Base-by-base conservation (phyloP, 352 stramenopile genomes). In the Aphanomyces cochlioides region DNA sequence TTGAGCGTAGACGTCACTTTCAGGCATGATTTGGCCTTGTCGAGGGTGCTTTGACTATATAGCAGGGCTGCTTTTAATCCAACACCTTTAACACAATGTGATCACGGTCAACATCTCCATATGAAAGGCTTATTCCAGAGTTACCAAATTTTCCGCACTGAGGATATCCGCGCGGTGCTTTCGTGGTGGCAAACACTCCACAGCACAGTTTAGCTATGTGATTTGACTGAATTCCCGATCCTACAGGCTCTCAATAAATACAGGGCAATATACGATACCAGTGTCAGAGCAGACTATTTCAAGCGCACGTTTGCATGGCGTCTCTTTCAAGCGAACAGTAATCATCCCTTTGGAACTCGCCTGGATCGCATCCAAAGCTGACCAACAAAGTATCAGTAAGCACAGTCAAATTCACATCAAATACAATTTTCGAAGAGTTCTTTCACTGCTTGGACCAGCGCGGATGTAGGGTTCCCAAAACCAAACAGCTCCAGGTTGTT, bases 381-480 rank as follows among this genome's bases (percentile, higher is more conserved):
- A 34, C 21, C 4, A 37, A 36, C 10, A 13, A 10, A 28, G 21
- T 40, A 34, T n/a, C 7, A 65, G 38, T n/a, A 43, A 19, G 17
- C 5, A 60, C 56, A 48, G 7, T 17, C 8, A 8, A 19, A 53
- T 19, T 53, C 36, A 19, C 50, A 58, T 28, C n/a, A 17, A 68
- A 34, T 56, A 91, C 85, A 83, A 67, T 93, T 93, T 69, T 93
- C 86, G 34, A 92, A 90, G 56, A 93, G 77, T 73, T 93, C 86
- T 66, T 92, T 92, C 8, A 89, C 81, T 8, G 80, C 78, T 72
- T 93, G 86, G 13, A 92, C 78, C 7, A 93, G 73, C 56, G 84
- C 86, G 39, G 89, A 79, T 36, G 73, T 75, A 50, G 73, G 66
- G 17, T 68, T 84, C 8, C 81, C 84, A 65, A 93, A 93, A 58